These are phyloP conservation scores for Rhizomucor pusillus DNA, from an alignment of 371 early-diverging fungal species.

Conservation along the genomic window DNA sequence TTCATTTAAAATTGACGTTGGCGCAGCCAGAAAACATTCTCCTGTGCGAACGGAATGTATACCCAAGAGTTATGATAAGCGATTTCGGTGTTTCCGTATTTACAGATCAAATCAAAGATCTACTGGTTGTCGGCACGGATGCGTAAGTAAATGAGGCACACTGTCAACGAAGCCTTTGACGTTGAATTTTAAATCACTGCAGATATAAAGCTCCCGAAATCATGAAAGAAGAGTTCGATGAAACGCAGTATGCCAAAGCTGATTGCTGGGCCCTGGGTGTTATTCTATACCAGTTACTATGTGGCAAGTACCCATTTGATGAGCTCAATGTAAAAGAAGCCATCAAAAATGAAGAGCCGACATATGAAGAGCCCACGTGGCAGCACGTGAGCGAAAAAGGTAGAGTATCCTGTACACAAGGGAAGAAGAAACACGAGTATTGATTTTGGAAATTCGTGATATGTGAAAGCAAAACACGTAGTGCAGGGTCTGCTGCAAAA, in stretches of 20 bases:
- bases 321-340: neutral
- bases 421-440: neutral
- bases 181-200: neutral
- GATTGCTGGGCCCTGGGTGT: constrained; percentile 10
- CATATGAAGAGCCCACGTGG: too few relatives aligned
- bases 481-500: neutral
- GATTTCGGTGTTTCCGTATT: constrained; percentile 6
- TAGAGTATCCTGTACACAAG: neutral
- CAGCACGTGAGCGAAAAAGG: too few relatives aligned
- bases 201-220: constrained; percentile 1
- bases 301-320: neutral
- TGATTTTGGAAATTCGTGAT: neutral
- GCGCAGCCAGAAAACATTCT: constrained; percentile 11
- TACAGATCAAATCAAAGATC: neutral
- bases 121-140: neutral
- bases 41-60: neutral
- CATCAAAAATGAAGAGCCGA: too few relatives aligned
- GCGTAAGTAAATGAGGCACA: neutral
- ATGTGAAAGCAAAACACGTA: neutral
- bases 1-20: neutral
- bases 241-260: neutral
- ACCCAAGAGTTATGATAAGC: constrained; percentile 1
- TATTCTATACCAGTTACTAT: constrained; percentile 6
- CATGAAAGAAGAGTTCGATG: too few relatives aligned
- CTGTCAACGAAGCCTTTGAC: neutral